These are phyloP conservation scores for Musa beccarii DNA, from an alignment of 176 grass and related monocot genomes.

Conservation along the genomic window DNA sequence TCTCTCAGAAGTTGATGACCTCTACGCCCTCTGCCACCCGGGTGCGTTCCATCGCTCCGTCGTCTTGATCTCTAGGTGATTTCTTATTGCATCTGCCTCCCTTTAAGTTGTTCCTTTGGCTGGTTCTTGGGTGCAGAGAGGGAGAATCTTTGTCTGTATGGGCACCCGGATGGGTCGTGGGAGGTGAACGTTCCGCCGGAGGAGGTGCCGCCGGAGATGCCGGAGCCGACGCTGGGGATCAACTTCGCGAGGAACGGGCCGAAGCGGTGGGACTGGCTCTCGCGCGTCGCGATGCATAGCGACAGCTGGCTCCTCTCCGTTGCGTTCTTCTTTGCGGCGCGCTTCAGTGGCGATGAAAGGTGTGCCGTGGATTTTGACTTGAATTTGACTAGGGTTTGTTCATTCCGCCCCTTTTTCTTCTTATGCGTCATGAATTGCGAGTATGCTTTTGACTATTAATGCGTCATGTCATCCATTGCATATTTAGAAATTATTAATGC, in stretches of 20 bases:
- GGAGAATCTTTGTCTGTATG: conserved; percentile 67
- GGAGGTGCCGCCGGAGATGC: conserved; percentile 70
- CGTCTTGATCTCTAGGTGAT: no score
- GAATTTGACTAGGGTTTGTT: no score
- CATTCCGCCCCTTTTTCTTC: no score
- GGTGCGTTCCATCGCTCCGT: conserved; percentile 28
- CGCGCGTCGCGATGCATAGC: conserved; percentile 61
- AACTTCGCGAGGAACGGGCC: conserved; percentile 73
- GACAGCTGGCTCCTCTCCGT: conserved; percentile 74
- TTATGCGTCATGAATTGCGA: no score
- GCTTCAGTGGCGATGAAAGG: conserved; percentile 52
- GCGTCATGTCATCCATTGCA: no score
- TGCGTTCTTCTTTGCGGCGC: conserved; percentile 55
- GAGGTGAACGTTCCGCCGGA: conserved; percentile 52
- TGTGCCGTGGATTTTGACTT: neutral
- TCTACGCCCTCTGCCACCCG: conserved; percentile 54
- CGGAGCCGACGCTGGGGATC: conserved; percentile 71
- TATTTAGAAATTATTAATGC: no score
- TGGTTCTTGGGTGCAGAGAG: conserved; percentile 32
- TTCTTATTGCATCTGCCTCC: no score
- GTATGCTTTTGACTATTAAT: no score
- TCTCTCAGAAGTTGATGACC: conserved; percentile 51
- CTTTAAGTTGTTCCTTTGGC: neutral
- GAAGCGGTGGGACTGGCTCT: conserved; percentile 62
- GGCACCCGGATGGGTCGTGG: conserved; percentile 45